phyloP scores from a whole-genome alignment of 139 green algal genomes.

The Edaphochlamys debaryana region DNA sequence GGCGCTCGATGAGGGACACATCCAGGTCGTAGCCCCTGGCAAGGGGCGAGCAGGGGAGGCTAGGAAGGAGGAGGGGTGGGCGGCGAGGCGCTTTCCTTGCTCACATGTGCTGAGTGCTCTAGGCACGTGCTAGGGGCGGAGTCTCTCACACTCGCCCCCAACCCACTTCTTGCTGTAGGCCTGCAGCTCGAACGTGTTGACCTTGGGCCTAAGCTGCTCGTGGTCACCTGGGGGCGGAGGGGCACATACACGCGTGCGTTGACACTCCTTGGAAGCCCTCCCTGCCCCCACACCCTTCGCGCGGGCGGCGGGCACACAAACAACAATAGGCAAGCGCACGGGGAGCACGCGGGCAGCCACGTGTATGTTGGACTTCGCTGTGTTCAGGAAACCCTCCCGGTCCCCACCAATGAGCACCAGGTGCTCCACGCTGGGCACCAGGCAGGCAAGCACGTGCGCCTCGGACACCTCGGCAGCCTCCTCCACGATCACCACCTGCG shows the following conservation, averaged over 20 bases:
- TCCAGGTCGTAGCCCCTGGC: slow-evolving; percentile 70
- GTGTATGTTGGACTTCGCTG: too few relatives aligned
- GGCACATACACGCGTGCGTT: not conserved
- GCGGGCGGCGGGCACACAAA: too few relatives aligned
- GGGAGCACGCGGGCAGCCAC: too few relatives aligned
- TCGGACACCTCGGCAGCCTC: slow-evolving; percentile 84
- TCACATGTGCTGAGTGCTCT: too few relatives aligned
- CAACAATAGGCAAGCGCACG: too few relatives aligned
- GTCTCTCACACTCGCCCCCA: too few relatives aligned
- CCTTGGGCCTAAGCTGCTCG: slow-evolving; percentile 80
- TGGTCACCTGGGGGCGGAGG: slow-evolving; percentile 52
- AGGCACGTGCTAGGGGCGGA: too few relatives aligned
- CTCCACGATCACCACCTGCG: slow-evolving; percentile 73
- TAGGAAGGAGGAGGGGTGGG: too few relatives aligned
- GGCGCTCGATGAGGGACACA: slow-evolving; percentile 80
- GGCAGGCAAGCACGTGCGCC: slow-evolving; percentile 72
- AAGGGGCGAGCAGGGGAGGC: not conserved
- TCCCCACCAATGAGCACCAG: slow-evolving; percentile 77
- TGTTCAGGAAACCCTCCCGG: too few relatives aligned
- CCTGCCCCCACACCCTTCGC: too few relatives aligned
- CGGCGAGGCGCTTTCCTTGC: too few relatives aligned
- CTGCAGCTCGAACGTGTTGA: slow-evolving; percentile 43
- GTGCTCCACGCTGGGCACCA: slow-evolving; percentile 66
- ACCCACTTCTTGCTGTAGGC: slow-evolving; percentile 23
- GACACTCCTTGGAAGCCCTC: too few relatives aligned